A percentile compares a stretch with the other conserved stretches of the same genome.
These are phyloP conservation scores for Prototheca wickerhamii DNA, from an alignment of 163 green algal genomes.

Conservation along the genomic window DNA sequence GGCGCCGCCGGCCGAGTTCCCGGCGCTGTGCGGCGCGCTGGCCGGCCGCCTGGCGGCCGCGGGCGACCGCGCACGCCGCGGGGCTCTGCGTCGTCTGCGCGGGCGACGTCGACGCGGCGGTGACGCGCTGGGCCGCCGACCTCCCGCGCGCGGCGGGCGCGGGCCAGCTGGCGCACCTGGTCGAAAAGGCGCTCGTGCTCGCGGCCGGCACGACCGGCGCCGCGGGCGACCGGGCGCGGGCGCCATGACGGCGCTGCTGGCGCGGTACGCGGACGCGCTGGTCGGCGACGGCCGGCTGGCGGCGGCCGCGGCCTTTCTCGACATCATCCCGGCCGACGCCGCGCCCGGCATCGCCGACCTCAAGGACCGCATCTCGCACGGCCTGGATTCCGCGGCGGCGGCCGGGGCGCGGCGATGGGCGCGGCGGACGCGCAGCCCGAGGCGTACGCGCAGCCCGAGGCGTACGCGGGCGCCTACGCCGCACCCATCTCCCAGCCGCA, in stretches of 20 bases:
- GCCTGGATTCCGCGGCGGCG: background rate
- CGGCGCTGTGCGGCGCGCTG: slow-evolving; percentile 59
- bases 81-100: slow-evolving; percentile 86
- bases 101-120: slow-evolving; percentile 79
- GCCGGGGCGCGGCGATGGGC: background rate
- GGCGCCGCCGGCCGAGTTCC: slow-evolving; percentile 52
- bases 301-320: slow-evolving; percentile 75
- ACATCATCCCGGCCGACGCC: slow-evolving; percentile 53
- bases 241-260: slow-evolving; percentile 52
- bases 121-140: slow-evolving; percentile 49
- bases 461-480: too few species aligned
- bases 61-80: slow-evolving; percentile 67
- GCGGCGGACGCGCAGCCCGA: too few species aligned
- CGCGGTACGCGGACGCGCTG: slow-evolving; percentile 75
- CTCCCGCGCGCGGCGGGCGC: slow-evolving; percentile 4
- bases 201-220: slow-evolving; percentile 47
- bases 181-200: slow-evolving; percentile 93
- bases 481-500: too few species aligned
- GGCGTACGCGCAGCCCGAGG: too few species aligned
- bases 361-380: slow-evolving; percentile 9
- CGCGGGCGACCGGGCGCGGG: background rate
- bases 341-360: slow-evolving; percentile 6
- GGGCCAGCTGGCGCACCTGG: slow-evolving; percentile 54
- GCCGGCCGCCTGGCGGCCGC: slow-evolving; percentile 42
- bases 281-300: slow-evolving; percentile 65